These are phyloP conservation scores for Comarum palustre DNA, from an alignment of 306 rosid genomes.

Conservation along the genomic window DNA sequence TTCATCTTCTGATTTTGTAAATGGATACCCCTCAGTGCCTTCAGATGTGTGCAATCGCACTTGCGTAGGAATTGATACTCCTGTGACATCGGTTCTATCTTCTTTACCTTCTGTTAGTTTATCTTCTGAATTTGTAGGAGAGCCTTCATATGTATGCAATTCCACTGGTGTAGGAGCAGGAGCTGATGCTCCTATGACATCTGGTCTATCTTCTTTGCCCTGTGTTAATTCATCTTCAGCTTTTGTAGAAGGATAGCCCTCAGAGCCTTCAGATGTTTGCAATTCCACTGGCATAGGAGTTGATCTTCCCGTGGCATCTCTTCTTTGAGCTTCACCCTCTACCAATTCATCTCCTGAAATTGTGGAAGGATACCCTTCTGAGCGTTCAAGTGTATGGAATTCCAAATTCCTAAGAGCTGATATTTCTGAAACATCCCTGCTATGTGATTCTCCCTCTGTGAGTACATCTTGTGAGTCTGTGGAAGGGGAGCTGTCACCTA, in stretches of 20 bases:
- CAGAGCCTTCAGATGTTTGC: conserved; percentile 10
- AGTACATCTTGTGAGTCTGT: conserved; percentile 32
- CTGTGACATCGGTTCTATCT: conserved; percentile 27
- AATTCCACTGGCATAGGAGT: conserved; percentile 14
- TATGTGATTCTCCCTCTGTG: conserved; percentile 12
- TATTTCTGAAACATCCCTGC: conserved; percentile 27
- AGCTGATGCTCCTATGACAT: conserved; percentile 25
- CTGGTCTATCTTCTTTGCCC: conserved; percentile 20
- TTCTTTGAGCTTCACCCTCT: background rate
- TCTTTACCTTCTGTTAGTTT: conserved; percentile 9
- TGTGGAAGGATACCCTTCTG: conserved; percentile 14
- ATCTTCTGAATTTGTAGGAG: conserved; percentile 34
- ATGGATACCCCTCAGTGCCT: conserved; percentile 33
- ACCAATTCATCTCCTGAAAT: conserved; percentile 31
- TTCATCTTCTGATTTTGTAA: conserved; percentile 7
- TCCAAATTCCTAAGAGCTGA: conserved; percentile 8
- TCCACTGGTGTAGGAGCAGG: conserved; percentile 14
- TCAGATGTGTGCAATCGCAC: conserved; percentile 25
- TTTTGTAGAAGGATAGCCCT: background rate
- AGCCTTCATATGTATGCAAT: conserved; percentile 28
- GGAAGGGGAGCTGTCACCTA: conserved; percentile 30
- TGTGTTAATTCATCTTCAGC: background rate
- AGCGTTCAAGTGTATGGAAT: background rate
- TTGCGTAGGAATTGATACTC: conserved; percentile 6
- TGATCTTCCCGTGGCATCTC: background rate